A percentile compares a stretch with the other conserved stretches of the same genome.
Conservation (phyloP, 2,329 filamentous ascomycete genomes). For the Arthrobotrys megalospora region DNA sequence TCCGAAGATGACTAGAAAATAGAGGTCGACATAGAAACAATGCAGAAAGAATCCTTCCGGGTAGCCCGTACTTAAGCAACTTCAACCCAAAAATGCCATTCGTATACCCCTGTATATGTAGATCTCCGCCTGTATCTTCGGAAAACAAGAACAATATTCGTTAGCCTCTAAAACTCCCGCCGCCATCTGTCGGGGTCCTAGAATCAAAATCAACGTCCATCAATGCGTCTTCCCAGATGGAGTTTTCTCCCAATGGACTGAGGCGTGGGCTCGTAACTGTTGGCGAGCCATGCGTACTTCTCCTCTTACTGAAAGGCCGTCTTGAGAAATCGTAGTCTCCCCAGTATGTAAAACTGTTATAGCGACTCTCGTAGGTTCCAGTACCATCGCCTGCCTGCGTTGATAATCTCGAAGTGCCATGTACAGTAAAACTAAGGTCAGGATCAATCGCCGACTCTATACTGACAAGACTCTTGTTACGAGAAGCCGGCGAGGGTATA, state of each 20-base stretch:
- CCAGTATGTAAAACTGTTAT: slow-evolving; percentile 47
- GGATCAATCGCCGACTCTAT: slow-evolving; percentile 58
- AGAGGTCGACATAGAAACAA: neutral
- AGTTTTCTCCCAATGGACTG: slow-evolving; percentile 45
- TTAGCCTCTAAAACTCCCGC: slow-evolving; percentile 28
- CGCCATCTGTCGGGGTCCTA: slow-evolving; percentile 46
- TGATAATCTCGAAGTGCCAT: slow-evolving; percentile 49
- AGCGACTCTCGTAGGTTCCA: neutral
- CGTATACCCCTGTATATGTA: slow-evolving; percentile 15
- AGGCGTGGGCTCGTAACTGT: slow-evolving; percentile 49
- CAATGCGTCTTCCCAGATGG: slow-evolving; percentile 56
- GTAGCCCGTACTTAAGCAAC: neutral
- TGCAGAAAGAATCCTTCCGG: neutral
- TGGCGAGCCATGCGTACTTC: slow-evolving; percentile 35
- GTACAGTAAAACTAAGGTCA: slow-evolving; percentile 44
- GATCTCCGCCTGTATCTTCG: neutral
- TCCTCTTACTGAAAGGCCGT: slow-evolving; percentile 22
- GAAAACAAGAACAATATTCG: slow-evolving; percentile 4
- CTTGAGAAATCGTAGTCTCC: slow-evolving; percentile 47
- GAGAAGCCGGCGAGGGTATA: slow-evolving; percentile 31
- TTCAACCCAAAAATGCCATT: slow-evolving; percentile 29
- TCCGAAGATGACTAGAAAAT: slow-evolving; percentile 9
- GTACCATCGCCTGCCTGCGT: slow-evolving; percentile 28
- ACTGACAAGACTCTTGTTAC: slow-evolving; percentile 53
- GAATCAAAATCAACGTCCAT: slow-evolving; percentile 49